Conservation (phyloP, 345 rosid genomes). For the Clausena lansium region DNA sequence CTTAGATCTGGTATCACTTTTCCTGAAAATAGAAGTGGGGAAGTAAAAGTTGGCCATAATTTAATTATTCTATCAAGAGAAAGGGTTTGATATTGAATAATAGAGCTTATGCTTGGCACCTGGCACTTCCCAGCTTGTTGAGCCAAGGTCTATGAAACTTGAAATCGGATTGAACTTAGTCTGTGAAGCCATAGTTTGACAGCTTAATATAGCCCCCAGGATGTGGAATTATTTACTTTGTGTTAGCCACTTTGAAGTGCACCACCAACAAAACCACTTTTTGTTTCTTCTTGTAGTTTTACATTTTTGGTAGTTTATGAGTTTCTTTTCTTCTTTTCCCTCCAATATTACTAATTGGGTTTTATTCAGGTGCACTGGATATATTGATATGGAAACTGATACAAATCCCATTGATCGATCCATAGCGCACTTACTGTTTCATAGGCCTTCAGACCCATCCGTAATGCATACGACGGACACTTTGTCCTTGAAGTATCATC, state of each 20-base stretch:
- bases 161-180: background rate
- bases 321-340: background rate
- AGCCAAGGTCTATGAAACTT: background rate
- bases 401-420: constrained; percentile 96
- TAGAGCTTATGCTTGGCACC: background rate
- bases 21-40: background rate
- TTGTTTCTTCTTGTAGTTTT: background rate
- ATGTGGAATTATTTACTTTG: background rate
- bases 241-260: background rate
- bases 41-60: background rate
- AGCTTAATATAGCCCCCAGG: background rate
- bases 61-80: background rate
- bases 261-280: background rate
- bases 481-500: constrained; percentile 40
- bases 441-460: constrained; percentile 72
- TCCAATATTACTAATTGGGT: constrained; percentile 9
- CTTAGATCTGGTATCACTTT: background rate
- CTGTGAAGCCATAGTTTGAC: too few relatives aligned
- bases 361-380: constrained; percentile 53
- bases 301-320: background rate
- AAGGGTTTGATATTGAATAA: background rate
- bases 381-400: constrained; percentile 78
- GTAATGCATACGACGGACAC: constrained; percentile 34
- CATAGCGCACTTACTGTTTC: constrained; percentile 86
- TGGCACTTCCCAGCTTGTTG: background rate